Evolutionary conservation across 2,329 filamentous ascomycete genomes (phyloP).

Genomic region (Alternaria postmessia): DNA sequence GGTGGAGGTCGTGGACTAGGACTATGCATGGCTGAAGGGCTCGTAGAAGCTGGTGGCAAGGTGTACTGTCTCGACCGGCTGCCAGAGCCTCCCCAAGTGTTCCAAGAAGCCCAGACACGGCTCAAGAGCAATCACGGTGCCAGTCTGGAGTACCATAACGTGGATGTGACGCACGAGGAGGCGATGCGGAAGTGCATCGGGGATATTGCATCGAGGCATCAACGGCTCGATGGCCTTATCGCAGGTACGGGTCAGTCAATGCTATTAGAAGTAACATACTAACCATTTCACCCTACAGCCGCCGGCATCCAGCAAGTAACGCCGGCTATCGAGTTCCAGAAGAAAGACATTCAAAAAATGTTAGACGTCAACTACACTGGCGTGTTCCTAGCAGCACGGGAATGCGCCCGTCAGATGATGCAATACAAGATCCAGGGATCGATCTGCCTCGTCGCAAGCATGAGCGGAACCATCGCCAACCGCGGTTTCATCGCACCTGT

Average conservation of each 20-base stretch:
- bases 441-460: slow-evolving; percentile 68
- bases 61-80: slow-evolving; percentile 72
- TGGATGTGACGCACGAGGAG: slow-evolving; percentile 77
- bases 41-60: slow-evolving; percentile 77
- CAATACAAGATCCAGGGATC: slow-evolving; percentile 64
- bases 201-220: slow-evolving; percentile 71
- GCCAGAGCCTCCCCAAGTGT: slow-evolving; percentile 64
- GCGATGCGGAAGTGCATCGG: slow-evolving; percentile 71
- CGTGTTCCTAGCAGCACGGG: slow-evolving; percentile 67
- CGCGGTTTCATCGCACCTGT: slow-evolving; percentile 69
- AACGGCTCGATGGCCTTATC: slow-evolving; percentile 79
- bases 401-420: slow-evolving; percentile 68
- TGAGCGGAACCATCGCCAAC: slow-evolving; percentile 69
- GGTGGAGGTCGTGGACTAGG: slow-evolving; percentile 76
- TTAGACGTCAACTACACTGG: slow-evolving; percentile 67
- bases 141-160: slow-evolving; percentile 74
- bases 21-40: slow-evolving; percentile 73
- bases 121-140: slow-evolving; percentile 68
- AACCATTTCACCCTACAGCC: slow-evolving; percentile 48
- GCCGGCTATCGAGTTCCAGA: slow-evolving; percentile 76
- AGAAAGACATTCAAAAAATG: slow-evolving; percentile 66
- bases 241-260: slow-evolving; percentile 49
- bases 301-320: slow-evolving; percentile 82
- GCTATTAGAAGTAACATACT: not conserved
- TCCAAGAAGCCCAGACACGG: slow-evolving; percentile 68